A percentile compares a stretch with the other conserved stretches of the same genome.
Evolutionary conservation across 225 moss, liverwort and hornwort species (phyloP).

Genomic region (Bryoerythrophyllum caledonicum): DNA sequence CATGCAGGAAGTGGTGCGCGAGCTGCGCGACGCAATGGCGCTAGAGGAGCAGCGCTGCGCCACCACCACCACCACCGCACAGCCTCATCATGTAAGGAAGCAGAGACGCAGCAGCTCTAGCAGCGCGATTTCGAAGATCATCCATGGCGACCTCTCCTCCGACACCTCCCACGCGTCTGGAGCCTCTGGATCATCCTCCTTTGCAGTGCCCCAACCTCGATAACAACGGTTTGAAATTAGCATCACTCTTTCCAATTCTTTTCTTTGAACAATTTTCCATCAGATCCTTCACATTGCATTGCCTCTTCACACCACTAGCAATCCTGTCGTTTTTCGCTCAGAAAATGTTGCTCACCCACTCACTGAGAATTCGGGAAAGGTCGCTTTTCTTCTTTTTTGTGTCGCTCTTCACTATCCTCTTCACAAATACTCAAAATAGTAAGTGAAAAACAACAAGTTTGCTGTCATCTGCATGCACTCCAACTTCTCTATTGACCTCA

Average conservation of each 20-base stretch:
- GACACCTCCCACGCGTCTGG: slow-evolving; percentile 18
- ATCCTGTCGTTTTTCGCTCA: no score
- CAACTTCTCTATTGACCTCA: no score
- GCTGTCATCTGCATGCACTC: no score
- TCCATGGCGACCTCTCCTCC: slow-evolving; percentile 20
- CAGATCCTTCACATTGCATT: neutral
- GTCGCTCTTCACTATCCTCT: no score
- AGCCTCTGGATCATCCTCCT: neutral
- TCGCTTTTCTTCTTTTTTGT: no score
- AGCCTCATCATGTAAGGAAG: neutral
- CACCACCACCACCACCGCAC: neutral
- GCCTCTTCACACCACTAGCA: no score
- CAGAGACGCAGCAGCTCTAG: neutral
- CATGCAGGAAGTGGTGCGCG: slow-evolving; percentile 37
- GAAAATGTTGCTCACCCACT: no score
- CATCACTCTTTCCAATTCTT: neutral
- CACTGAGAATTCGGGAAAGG: no score
- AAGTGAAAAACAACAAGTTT: no score
- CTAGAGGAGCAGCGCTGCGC: slow-evolving; percentile 24
- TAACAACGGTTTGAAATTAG: slow-evolving; percentile 1
- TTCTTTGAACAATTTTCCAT: neutral
- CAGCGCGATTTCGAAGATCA: no score
- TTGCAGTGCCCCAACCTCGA: slow-evolving; percentile 4
- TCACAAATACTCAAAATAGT: no score
- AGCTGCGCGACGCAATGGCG: slow-evolving; percentile 27